Conservation (phyloP, 495 filamentous ascomycete species). For the Thermothielavioides terrestris region DNA sequence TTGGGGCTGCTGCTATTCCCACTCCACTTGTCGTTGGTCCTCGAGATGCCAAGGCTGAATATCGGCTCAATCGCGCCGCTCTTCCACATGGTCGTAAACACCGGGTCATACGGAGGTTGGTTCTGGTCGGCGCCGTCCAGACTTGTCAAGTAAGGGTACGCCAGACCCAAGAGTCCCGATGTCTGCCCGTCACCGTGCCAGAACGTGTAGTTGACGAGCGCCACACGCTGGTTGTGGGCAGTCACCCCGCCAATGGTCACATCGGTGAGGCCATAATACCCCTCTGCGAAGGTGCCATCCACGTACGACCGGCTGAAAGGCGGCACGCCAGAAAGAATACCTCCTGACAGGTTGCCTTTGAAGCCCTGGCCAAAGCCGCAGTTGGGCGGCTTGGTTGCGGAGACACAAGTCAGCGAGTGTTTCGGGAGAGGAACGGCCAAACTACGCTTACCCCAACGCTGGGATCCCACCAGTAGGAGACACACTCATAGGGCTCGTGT, state of each 20-base stretch:
- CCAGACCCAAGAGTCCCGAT: slow-evolving; percentile 51
- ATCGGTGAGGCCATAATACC: slow-evolving; percentile 46
- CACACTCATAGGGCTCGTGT: slow-evolving; percentile 40
- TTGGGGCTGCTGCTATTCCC: neutral
- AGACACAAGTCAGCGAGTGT: no score
- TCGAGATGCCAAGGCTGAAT: slow-evolving; percentile 43
- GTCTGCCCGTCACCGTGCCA: slow-evolving; percentile 41
- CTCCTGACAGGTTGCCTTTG: slow-evolving; percentile 31
- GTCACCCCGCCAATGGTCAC: slow-evolving; percentile 43
- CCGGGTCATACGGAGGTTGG: slow-evolving; percentile 39
- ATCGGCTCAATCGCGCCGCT: slow-evolving; percentile 42
- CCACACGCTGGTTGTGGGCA: slow-evolving; percentile 44
- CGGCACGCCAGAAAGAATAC: slow-evolving; percentile 30
- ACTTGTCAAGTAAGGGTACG: slow-evolving; percentile 44
- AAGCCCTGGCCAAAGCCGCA: slow-evolving; percentile 47
- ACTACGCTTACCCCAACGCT: slow-evolving; percentile 6
- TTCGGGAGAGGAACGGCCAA: neutral
- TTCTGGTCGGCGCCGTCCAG: slow-evolving; percentile 17
- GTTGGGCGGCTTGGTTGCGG: slow-evolving; percentile 10
- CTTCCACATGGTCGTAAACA: slow-evolving; percentile 49
- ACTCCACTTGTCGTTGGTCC: slow-evolving; percentile 5
- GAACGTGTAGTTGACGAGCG: slow-evolving; percentile 39
- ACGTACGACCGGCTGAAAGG: slow-evolving; percentile 50
- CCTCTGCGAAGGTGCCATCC: slow-evolving; percentile 45
- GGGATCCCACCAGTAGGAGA: slow-evolving; percentile 21